Evolutionary conservation across 345 rosid genomes (phyloP).

Genomic region (Geranium brycei): DNA sequence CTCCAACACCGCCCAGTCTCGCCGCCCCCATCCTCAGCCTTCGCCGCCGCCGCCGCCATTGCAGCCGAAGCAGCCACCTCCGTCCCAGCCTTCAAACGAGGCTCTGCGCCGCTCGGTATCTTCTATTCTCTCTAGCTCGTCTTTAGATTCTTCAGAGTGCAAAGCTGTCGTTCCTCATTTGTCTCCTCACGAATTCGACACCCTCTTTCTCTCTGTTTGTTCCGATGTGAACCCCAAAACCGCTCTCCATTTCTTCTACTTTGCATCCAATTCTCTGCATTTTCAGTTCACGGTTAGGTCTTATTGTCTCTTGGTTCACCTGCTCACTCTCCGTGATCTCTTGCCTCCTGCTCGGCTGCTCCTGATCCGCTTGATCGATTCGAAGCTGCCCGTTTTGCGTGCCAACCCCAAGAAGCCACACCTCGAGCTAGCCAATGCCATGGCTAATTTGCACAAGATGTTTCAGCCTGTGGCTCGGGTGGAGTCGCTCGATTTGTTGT

Average conservation of each 20-base stretch:
- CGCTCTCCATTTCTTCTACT: constrained; percentile 44
- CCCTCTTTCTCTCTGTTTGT: constrained; percentile 23
- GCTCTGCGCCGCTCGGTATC: constrained; percentile 26
- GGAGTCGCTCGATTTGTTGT: constrained; percentile 36
- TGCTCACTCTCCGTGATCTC: constrained; percentile 32
- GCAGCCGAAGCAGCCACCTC: constrained; percentile 8
- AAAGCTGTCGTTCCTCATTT: constrained; percentile 27
- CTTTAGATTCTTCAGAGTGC: constrained; percentile 41
- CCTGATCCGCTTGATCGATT: constrained; percentile 56
- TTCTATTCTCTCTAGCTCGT: constrained; percentile 36
- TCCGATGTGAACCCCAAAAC: constrained; percentile 47
- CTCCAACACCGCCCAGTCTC: constrained; percentile 12
- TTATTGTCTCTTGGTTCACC: constrained; percentile 47
- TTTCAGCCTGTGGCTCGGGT: constrained; percentile 17
- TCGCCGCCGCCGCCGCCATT: constrained; percentile 13
- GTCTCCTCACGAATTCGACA: constrained; percentile 50
- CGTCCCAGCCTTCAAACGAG: constrained; percentile 19
- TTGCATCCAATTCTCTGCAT: constrained; percentile 36
- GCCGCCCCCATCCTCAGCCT: constrained; percentile 13
- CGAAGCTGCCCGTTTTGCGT: constrained; percentile 26
- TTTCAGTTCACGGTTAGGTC: constrained; percentile 59
- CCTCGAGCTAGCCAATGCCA: constrained; percentile 30
- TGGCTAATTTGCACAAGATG: constrained; percentile 31
- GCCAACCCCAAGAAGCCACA: constrained; percentile 11
- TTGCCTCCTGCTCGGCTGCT: constrained; percentile 44